These are phyloP conservation scores for Paraurostyla sp. DNA, from an alignment of 73 alveolate species.

Conservation along the genomic window DNA sequence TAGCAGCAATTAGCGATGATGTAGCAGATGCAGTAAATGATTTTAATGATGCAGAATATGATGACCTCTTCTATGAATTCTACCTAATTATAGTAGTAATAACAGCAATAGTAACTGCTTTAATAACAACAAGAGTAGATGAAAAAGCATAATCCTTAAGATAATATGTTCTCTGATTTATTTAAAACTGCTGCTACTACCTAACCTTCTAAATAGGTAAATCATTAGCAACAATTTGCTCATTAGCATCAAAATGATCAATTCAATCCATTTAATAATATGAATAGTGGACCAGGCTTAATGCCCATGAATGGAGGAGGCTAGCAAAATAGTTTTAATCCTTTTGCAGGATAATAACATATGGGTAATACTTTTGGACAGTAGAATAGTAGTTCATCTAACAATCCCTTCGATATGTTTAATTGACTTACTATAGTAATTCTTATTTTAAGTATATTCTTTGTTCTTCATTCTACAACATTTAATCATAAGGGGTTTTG, in stretches of 20 bases:
- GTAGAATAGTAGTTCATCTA: not conserved
- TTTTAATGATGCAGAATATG: constrained; percentile 23
- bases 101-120: not conserved
- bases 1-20: not conserved
- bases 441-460: too few species aligned
- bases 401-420: constrained; percentile 51
- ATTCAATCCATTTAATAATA: constrained; percentile 10
- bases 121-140: not conserved
- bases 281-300: not conserved
- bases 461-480: too few species aligned
- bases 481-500: too few species aligned
- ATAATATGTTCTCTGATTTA: constrained; percentile 28
- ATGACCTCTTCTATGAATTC: not conserved
- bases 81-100: not conserved
- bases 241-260: not conserved
- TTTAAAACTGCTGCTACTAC: not conserved
- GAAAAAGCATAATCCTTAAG: constrained; percentile 4
- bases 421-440: too few species aligned
- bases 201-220: not conserved
- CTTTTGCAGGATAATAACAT: not conserved
- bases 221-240: not conserved
- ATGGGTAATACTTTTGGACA: not conserved
- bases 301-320: not conserved
- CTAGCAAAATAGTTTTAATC: not conserved
- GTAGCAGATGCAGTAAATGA: constrained; percentile 21